Percentiles rank a stretch among this genome's conserved stretches.
These are phyloP conservation scores for Bipolaris bicolor DNA, from an alignment of 2,329 filamentous ascomycete species.

Conservation along the genomic window DNA sequence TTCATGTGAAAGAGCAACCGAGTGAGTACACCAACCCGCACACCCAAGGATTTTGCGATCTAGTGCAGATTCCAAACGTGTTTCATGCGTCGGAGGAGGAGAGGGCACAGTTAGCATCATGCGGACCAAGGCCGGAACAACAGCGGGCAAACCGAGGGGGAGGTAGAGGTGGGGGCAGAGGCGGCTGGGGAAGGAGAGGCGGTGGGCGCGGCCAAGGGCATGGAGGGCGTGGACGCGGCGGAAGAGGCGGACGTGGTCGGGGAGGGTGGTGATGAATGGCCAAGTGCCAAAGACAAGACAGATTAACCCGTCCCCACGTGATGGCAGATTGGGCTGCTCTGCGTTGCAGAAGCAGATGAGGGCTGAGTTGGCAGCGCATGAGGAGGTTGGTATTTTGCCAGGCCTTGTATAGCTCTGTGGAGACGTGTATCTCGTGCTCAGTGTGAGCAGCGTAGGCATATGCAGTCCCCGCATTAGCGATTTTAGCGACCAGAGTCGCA, in stretches of 20 bases:
- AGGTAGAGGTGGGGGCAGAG: constrained; percentile 38
- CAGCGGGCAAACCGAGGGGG: constrained; percentile 36
- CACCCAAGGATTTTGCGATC: constrained; percentile 78
- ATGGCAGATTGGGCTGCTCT: no score
- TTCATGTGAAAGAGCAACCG: constrained; percentile 68
- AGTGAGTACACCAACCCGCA: constrained; percentile 87
- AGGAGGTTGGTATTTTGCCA: not conserved
- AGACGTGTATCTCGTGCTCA: not conserved
- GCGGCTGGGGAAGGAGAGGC: constrained; percentile 35
- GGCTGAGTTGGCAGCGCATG: not conserved
- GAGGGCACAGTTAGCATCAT: constrained; percentile 44
- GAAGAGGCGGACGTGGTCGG: constrained; percentile 32
- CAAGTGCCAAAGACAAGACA: not conserved
- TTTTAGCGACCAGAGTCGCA: not conserved
- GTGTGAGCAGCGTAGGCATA: not conserved
- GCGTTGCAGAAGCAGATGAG: not conserved
- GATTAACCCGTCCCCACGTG: no score
- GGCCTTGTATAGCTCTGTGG: not conserved
- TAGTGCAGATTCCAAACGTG: constrained; percentile 77
- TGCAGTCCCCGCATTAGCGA: constrained; percentile 2
- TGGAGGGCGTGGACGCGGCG: constrained; percentile 18
- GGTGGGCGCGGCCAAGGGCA: constrained; percentile 33
- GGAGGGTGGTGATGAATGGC: constrained; percentile 30
- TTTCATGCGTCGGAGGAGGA: constrained; percentile 78
- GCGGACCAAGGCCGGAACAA: constrained; percentile 38